These are phyloP conservation scores for Cladosporium cucumerinum DNA, from an alignment of 2,329 filamentous ascomycete genomes.

Conservation along the genomic window DNA sequence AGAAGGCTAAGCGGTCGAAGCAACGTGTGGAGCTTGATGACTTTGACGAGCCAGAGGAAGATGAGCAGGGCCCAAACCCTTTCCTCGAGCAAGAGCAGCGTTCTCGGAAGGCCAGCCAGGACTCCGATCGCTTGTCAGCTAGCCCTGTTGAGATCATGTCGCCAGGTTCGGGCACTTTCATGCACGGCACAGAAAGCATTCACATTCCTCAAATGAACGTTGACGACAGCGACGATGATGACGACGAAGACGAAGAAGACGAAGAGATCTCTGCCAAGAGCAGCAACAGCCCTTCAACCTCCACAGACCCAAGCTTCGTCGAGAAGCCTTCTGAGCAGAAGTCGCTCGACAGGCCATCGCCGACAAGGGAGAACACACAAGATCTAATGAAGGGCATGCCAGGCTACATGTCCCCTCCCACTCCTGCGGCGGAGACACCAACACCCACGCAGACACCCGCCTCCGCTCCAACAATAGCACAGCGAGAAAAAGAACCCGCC, in stretches of 20 bases:
- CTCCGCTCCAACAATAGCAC: neutral
- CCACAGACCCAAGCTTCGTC: conserved; percentile 13
- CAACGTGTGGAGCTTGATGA: conserved; percentile 67
- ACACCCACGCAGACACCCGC: neutral
- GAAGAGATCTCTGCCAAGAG: conserved; percentile 1
- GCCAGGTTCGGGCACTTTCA: conserved; percentile 30
- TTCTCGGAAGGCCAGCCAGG: conserved; percentile 21
- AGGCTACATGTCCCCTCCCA: neutral
- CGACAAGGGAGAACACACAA: neutral
- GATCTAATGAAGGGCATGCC: neutral
- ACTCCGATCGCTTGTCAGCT: conserved; percentile 56
- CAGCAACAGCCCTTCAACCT: conserved; percentile 4
- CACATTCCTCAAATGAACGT: conserved; percentile 31
- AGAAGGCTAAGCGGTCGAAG: conserved; percentile 58
- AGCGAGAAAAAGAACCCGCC: neutral
- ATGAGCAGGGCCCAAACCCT: conserved; percentile 22
- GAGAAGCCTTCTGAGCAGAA: conserved; percentile 8
- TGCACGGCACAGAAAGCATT: conserved; percentile 38
- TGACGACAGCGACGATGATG: conserved; percentile 19
- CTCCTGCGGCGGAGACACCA: neutral
- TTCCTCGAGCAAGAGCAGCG: conserved; percentile 31
- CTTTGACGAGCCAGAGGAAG: conserved; percentile 56
- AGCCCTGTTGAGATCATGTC: conserved; percentile 66
- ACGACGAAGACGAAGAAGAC: conserved; percentile 11
- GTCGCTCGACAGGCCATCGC: neutral